Conservation (phyloP, 495 filamentous ascomycete species). For the Hyaloscypha bicolor region DNA sequence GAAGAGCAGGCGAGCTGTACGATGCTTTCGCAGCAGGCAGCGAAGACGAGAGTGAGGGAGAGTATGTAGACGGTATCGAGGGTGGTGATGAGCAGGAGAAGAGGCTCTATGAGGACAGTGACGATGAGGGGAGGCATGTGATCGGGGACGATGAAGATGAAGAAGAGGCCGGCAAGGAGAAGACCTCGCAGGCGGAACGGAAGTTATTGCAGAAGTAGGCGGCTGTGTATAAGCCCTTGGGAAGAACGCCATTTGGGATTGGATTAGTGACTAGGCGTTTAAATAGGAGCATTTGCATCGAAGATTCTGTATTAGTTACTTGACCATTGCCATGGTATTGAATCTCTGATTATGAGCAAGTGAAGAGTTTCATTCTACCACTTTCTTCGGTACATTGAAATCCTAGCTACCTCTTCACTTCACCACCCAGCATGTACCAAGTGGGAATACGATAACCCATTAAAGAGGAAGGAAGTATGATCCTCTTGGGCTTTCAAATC, state of each 20-base stretch:
- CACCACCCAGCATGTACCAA: no score
- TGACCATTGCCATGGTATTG: no score
- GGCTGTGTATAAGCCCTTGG: not conserved
- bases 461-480: no score
- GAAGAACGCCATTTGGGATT: not conserved
- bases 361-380: no score
- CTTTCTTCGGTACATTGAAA: no score
- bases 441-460: no score
- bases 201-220: slow-evolving; percentile 21
- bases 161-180: slow-evolving; percentile 24
- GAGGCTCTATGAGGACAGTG: slow-evolving; percentile 29
- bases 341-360: no score
- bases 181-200: slow-evolving; percentile 10
- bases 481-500: no score
- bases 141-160: slow-evolving; percentile 34
- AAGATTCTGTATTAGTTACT: not conserved
- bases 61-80: slow-evolving; percentile 31
- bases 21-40: slow-evolving; percentile 83
- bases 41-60: slow-evolving; percentile 69
- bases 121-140: slow-evolving; percentile 29
- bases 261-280: not conserved
- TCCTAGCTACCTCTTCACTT: no score
- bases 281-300: not conserved
- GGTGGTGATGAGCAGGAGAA: slow-evolving; percentile 35
- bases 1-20: slow-evolving; percentile 82